A percentile compares a stretch with the other conserved stretches of the same genome.
Evolutionary conservation across 1,284 basidiomycete genomes (phyloP).

Genomic region (Moesziomyces sp.): DNA sequence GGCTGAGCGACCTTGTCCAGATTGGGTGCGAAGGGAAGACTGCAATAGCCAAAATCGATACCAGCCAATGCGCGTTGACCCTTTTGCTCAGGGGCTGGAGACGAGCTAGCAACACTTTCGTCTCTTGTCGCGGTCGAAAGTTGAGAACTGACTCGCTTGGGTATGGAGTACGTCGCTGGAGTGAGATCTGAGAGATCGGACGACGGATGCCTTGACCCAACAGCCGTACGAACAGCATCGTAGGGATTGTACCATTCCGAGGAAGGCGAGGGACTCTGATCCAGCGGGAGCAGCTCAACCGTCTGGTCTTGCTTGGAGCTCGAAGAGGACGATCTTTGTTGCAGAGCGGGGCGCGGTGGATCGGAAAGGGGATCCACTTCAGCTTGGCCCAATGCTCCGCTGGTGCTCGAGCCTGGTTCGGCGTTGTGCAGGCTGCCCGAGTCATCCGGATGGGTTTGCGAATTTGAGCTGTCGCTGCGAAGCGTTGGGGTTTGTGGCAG

Average conservation of each 20-base stretch:
- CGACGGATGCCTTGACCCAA: constrained; percentile 2
- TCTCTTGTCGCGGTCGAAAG: constrained; percentile 10
- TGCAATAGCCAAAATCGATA: constrained; percentile 50
- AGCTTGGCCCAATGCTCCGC: not conserved
- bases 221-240: constrained; percentile 1
- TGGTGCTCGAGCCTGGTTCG: not conserved
- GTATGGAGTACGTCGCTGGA: constrained; percentile 14
- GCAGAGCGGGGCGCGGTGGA: constrained; percentile 20
- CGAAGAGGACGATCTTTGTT: constrained; percentile 20
- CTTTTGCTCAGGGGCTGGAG: constrained; percentile 11
- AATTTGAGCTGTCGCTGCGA: not conserved
- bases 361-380: constrained; percentile 5
- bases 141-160: constrained; percentile 22
- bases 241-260: not conserved
- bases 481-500: constrained; percentile 21
- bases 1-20: constrained; percentile 24
- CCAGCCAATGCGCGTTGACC: constrained; percentile 45
- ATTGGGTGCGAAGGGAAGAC: constrained; percentile 41
- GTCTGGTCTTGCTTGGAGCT: constrained; percentile 21
- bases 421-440: constrained; percentile 4
- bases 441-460: not conserved
- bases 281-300: not conserved
- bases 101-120: constrained; percentile 5
- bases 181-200: not conserved
- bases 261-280: not conserved